Base-by-base conservation (phyloP, 75 land plant genomes). In the Selaginella tamariscina region DNA sequence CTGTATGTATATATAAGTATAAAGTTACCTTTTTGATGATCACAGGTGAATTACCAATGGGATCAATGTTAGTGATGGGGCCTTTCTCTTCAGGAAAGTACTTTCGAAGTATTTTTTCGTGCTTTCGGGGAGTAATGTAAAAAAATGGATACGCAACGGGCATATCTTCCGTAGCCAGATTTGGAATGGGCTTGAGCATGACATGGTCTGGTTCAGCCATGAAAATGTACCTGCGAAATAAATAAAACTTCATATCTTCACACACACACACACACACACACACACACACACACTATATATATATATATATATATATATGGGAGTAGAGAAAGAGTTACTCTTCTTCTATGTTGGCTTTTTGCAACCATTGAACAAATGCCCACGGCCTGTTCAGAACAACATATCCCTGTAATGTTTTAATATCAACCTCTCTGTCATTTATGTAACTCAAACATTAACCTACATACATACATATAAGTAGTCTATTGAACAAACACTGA, bases 191-290 rank as follows among this genome's bases (percentile, higher is more conserved):
- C 62, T 23, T 59, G 26, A 59, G 26, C 8, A 59, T 59, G 62
- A 59, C 26, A 59, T 59, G 62, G 62, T 59, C 62, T 23, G 62
- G 62, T n/a, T 59, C 62, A 8, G 62, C 62, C 62, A 59, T 59
- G 26, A 59, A 59, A 2, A 59, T 59, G n/a, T 59, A 59, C 27
- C 62, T 59, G 62, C 5, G 11, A 39, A 39, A 5, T 5, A 39
- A n/a, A 26, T n/a, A n/a, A n/a, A n/a, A n/a, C n/a, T n/a, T n/a
- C n/a, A n/a, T n/a, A n/a, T n/a, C n/a, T n/a, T n/a, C n/a, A n/a
- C n/a, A n/a, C n/a, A n/a, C n/a, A n/a, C n/a, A n/a, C n/a, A n/a
- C n/a, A n/a, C n/a, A n/a, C n/a, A n/a, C n/a, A n/a, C n/a, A n/a
- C n/a, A n/a, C n/a, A n/a, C n/a, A n/a, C n/a, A n/a, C n/a, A n/a